phyloP scores from a whole-genome alignment of 2,329 filamentous ascomycete genomes.

The Sclerotinia subarctica region DNA sequence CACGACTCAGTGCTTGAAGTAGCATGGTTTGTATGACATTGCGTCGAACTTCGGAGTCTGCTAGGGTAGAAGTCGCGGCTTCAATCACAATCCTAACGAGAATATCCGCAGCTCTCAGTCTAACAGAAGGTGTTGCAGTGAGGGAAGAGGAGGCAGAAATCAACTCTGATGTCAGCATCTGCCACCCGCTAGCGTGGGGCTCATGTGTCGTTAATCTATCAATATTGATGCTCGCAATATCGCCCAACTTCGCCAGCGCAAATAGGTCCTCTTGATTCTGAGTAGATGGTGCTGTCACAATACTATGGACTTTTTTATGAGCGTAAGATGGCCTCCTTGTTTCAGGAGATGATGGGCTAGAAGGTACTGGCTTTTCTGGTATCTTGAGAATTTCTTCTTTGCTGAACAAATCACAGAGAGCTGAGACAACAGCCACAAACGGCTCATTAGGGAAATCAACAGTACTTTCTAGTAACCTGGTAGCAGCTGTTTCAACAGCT shows the following conservation, averaged over 20 bases:
- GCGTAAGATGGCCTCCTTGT: conserved; percentile 31
- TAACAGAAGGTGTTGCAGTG: conserved; percentile 49
- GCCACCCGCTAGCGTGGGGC: conserved; percentile 73
- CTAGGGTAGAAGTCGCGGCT: conserved; percentile 54
- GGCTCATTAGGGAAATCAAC: conserved; percentile 81
- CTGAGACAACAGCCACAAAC: conserved; percentile 73
- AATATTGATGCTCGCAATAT: conserved; percentile 71
- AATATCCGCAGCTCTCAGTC: conserved; percentile 61
- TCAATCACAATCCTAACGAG: conserved; percentile 58
- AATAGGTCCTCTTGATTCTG: conserved; percentile 62
- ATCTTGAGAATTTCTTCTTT: conserved; percentile 28
- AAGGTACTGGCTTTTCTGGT: conserved; percentile 32
- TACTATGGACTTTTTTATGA: conserved; percentile 44
- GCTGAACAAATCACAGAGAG: conserved; percentile 69
- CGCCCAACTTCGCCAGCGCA: conserved; percentile 70
- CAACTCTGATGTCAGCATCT: conserved; percentile 57
- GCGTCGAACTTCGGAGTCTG: conserved; percentile 49
- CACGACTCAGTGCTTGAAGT: conserved; percentile 61
- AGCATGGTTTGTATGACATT: conserved; percentile 69
- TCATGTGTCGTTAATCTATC: conserved; percentile 67
- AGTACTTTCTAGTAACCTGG: conserved; percentile 86
- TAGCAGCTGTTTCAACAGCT: conserved; percentile 84
- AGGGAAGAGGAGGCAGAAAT: conserved; percentile 50
- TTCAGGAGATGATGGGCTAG: conserved; percentile 29
- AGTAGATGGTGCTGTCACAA: conserved; percentile 46